Evolutionary conservation across 1,284 basidiomycete species (phyloP).

Genomic region (Ustanciosporium gigantosporum): DNA sequence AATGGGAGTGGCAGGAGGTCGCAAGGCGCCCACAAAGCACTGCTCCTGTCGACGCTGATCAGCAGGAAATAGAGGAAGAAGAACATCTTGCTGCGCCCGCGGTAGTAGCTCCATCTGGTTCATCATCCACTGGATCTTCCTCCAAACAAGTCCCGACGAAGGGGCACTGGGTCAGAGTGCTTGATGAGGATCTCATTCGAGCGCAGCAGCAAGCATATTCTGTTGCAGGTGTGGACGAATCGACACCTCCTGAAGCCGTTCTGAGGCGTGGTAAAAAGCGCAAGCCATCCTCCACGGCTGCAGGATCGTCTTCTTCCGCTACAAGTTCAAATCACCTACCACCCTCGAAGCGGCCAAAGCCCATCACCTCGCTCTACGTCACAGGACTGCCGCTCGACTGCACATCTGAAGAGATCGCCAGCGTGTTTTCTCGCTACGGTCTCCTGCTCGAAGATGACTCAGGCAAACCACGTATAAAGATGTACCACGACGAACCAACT

Average conservation of each 20-base stretch:
- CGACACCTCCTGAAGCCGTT: constrained; percentile 15
- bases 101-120: too few relatives aligned
- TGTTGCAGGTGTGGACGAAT: constrained; percentile 27
- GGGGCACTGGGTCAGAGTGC: constrained; percentile 77
- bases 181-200: constrained; percentile 79
- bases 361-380: constrained; percentile 82
- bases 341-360: constrained; percentile 27
- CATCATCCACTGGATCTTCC: neutral
- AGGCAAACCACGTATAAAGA: constrained; percentile 84
- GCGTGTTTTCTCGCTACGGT: constrained; percentile 85
- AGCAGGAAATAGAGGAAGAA: constrained; percentile 18
- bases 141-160: constrained; percentile 2
- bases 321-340: neutral
- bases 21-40: constrained; percentile 6
- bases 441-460: constrained; percentile 88
- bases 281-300: constrained; percentile 1
- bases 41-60: constrained; percentile 4
- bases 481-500: constrained; percentile 76
- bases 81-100: neutral
- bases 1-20: constrained; percentile 78
- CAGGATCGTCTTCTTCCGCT: neutral
- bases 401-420: constrained; percentile 74
- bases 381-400: constrained; percentile 80
- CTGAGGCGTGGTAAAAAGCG: constrained; percentile 28
- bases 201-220: constrained; percentile 30